These are phyloP conservation scores for Penicillium occitanis DNA, from an alignment of 2,329 filamentous ascomycete species.

Conservation along the genomic window DNA sequence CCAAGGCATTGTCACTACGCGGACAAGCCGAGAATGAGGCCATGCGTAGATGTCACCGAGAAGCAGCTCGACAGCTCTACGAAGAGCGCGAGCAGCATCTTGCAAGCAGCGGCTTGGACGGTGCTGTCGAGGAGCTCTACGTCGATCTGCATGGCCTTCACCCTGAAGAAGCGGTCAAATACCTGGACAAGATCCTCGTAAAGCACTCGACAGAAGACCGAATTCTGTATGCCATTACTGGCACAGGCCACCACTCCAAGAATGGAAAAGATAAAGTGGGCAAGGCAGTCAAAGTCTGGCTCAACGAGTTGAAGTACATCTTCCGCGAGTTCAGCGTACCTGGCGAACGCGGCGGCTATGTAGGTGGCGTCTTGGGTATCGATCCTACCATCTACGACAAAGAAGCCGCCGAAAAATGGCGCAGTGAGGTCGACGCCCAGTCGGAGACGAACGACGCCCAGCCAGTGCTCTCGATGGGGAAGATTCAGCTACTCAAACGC, in stretches of 20 bases:
- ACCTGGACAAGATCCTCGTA: slow-evolving; percentile 81
- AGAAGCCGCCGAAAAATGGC: slow-evolving; percentile 30
- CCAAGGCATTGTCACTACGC: slow-evolving; percentile 88
- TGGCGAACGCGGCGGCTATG: slow-evolving; percentile 80
- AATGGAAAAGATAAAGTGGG: slow-evolving; percentile 99
- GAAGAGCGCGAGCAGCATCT: slow-evolving; percentile 83
- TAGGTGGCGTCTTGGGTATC: slow-evolving; percentile 64
- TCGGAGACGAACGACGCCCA: slow-evolving; percentile 28
- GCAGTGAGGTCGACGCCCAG: slow-evolving; percentile 27
- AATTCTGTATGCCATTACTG: slow-evolving; percentile 92
- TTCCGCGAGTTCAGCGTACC: slow-evolving; percentile 96
- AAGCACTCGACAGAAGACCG: slow-evolving; percentile 71
- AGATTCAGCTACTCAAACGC: slow-evolving; percentile 48
- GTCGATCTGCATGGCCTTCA: slow-evolving; percentile 98
- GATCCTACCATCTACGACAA: slow-evolving; percentile 61
- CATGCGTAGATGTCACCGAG: slow-evolving; percentile 94
- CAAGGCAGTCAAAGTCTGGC: slow-evolving; percentile 83
- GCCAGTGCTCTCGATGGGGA: slow-evolving; percentile 40
- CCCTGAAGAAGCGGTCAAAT: slow-evolving; percentile 93
- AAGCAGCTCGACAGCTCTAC: slow-evolving; percentile 87
- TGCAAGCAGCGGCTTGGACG: slow-evolving; percentile 42
- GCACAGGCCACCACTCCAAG: slow-evolving; percentile 95
- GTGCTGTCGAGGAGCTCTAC: slow-evolving; percentile 71
- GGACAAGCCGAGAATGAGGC: slow-evolving; percentile 96
- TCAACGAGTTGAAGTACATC: slow-evolving; percentile 94